Base-by-base conservation (phyloP, 163 green algal species). In the Scenedesmus sp. region DNA sequence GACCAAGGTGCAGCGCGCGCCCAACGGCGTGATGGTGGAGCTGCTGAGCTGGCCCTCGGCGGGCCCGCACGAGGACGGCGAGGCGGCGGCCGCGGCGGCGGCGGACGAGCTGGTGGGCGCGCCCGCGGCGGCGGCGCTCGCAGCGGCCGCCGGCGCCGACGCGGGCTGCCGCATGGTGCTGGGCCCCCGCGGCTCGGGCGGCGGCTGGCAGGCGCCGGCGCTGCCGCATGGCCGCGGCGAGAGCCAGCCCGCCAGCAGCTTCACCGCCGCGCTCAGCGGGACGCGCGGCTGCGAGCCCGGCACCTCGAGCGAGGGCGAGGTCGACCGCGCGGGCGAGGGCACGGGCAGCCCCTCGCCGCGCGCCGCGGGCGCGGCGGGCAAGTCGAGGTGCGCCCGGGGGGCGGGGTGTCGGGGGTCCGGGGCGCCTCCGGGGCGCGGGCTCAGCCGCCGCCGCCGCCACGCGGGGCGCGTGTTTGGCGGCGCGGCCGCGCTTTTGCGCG, bases 1-100 rank as follows among this genome's bases (percentile, higher is more conserved):
- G 42, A 75, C 85, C 66, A 85, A 84, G 72, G 34, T 89, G 39
- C 74, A 82, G 42, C 69, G 58, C 18, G 66, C 60, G 44, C 36
- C 71, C 24, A 71, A 71, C 33, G 71, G 71, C 17, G 31, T 18
- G n/a, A 54, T 72, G 29, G 36, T 57, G 71, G 71, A 80, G 45
- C 44, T 80, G 44, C 45, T 80, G 4, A 72, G 58, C 44, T 80
- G 71, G 71, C 71, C 71, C 18, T 72, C 57, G 20, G 42, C 26
- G 0, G 69, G 69, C 2, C 69, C 69, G 14, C 2, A 60, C 6
- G 69, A 77, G 53, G 69, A 77, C 26, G 15, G 3, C 17, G 9
- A 48, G 54, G 10, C 45, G 34, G 47, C 44, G 18, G 29, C 7
- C 11, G 15, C 48, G 63, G 44, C 26, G 22, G 24, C 36, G 17